Base-by-base conservation (phyloP, 2,329 filamentous ascomycete species). In the Ploettnerulaceae sp. region DNA sequence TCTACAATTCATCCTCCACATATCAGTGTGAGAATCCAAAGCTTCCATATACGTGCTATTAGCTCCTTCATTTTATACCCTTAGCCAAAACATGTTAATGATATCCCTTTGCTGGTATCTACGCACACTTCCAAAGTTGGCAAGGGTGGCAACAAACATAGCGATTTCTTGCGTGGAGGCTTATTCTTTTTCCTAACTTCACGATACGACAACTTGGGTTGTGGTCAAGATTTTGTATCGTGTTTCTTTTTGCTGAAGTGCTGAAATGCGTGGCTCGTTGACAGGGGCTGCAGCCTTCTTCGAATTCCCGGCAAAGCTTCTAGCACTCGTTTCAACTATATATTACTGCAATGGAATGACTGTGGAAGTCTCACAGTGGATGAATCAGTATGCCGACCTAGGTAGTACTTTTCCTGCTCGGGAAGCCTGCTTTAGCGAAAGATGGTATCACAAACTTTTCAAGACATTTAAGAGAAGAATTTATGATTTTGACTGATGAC, bases 391-490 rank as follows among this genome's bases (percentile, higher is more conserved):
- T n/a, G n/a, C n/a, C n/a, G n/a, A n/a, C n/a, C n/a, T n/a, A n/a
- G n/a, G 37, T 49, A 57, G 3, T 64, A 61, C 59, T 57, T 61
- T 24, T 63, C 63, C 9, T 63, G 56, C 20, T 5, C 25, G 46
- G 56, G 15, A 40, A 49, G 12, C 24, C 44, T 12, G 51, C 26
- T 48, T 17, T 8, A 24, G 17, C 45, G 9, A 17, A 11, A 21
- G 55, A 54, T 2, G 57, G 17, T 21, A 7, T 3, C 44, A 31
- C 2, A 63, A 57, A n/a, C n/a, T n/a, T n/a, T 32, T 54, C 58
- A 31, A 59, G 45, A 11, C 36, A 47, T 40, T 20, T 47, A 29
- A 60, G 39, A 9, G 46, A 62, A 42, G 54, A 62, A 32, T 58
- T 61, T 41, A 47, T 45, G 12, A 41, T 58, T 26, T 36, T 55